phyloP scores from a whole-genome alignment of 176 grass and related monocot genomes.

The Miscanthus lutarioriparius region DNA sequence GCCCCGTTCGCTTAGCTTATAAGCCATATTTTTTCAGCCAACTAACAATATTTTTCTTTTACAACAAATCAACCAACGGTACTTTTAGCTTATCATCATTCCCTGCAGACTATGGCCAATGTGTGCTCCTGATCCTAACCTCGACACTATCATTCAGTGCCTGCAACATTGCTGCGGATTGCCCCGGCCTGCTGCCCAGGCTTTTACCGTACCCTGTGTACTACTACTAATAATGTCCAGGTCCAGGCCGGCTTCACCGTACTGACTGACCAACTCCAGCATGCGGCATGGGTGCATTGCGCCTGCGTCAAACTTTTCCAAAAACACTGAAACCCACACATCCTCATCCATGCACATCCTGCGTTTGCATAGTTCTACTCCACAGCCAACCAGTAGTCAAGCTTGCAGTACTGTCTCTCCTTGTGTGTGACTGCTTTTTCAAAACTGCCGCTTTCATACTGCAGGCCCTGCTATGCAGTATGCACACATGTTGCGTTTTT shows the following conservation, averaged over 20 bases:
- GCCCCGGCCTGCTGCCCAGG: slow-evolving; percentile 55
- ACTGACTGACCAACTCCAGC: background rate
- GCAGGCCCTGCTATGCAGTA: background rate
- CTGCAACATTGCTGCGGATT: slow-evolving; percentile 38
- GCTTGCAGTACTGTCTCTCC: background rate
- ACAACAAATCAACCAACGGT: too few relatives aligned
- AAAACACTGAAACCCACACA: slow-evolving; percentile 60
- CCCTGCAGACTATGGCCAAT: slow-evolving; percentile 53
- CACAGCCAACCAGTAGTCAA: slow-evolving; percentile 29
- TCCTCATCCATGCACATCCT: background rate
- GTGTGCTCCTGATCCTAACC: slow-evolving; percentile 43
- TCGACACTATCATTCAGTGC: slow-evolving; percentile 73
- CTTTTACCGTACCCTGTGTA: slow-evolving; percentile 46
- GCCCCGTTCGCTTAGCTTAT: too few relatives aligned
- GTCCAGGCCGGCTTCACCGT: background rate
- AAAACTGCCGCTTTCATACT: background rate
- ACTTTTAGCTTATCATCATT: too few relatives aligned
- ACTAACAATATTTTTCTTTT: too few relatives aligned
- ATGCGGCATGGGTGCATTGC: slow-evolving; percentile 19
- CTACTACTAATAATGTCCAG: slow-evolving; percentile 15
- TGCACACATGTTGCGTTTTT: too few relatives aligned
- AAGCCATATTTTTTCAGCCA: too few relatives aligned
- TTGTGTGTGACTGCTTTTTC: too few relatives aligned
- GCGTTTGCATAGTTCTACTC: background rate
- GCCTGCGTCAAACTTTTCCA: slow-evolving; percentile 47